These are phyloP conservation scores for Dryas octopetala DNA, from an alignment of 306 rosid species.

Conservation along the genomic window DNA sequence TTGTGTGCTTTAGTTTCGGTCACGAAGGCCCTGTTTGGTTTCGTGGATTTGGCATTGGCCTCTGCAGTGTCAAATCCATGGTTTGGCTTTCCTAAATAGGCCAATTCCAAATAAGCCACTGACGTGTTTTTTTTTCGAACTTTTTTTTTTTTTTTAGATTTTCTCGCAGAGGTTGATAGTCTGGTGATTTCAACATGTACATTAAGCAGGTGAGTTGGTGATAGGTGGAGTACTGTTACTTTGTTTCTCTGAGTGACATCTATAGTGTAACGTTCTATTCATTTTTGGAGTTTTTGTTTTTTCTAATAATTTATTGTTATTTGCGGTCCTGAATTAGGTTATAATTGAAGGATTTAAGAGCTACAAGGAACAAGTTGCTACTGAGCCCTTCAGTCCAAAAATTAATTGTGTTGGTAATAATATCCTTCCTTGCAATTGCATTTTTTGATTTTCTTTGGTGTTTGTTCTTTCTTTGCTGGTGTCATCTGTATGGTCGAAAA, in stretches of 20 bases:
- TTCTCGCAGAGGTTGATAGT: slow-evolving; percentile 36
- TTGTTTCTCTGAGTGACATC: not conserved
- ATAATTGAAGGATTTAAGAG: slow-evolving; percentile 96
- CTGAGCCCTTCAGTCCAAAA: slow-evolving; percentile 96
- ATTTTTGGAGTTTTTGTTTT: not conserved
- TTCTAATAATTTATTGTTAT: slow-evolving; percentile 9
- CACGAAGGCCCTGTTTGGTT: too few relatives aligned
- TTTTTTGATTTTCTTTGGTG: slow-evolving; percentile 19
- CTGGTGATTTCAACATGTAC: slow-evolving; percentile 61
- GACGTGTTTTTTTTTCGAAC: too few relatives aligned
- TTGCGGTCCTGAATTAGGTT: slow-evolving; percentile 43
- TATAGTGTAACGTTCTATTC: not conserved
- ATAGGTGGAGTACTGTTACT: not conserved
- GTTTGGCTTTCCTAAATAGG: too few relatives aligned
- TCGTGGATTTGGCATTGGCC: too few relatives aligned
- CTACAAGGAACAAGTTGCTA: slow-evolving; percentile 85
- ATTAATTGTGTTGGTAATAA: slow-evolving; percentile 94
- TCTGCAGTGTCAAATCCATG: too few relatives aligned
- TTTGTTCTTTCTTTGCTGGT: not conserved
- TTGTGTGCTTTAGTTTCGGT: too few relatives aligned
- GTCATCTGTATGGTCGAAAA: slow-evolving; percentile 4
- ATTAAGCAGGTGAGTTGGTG: slow-evolving; percentile 82
- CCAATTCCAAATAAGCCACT: too few relatives aligned
- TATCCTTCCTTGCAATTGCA: slow-evolving; percentile 19
- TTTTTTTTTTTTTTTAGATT: not conserved